Evolutionary conservation across 1,284 basidiomycete genomes (phyloP), one percentile per base, ranked within the genome.

Genomic region (Ustilago shanxiensis): DNA sequence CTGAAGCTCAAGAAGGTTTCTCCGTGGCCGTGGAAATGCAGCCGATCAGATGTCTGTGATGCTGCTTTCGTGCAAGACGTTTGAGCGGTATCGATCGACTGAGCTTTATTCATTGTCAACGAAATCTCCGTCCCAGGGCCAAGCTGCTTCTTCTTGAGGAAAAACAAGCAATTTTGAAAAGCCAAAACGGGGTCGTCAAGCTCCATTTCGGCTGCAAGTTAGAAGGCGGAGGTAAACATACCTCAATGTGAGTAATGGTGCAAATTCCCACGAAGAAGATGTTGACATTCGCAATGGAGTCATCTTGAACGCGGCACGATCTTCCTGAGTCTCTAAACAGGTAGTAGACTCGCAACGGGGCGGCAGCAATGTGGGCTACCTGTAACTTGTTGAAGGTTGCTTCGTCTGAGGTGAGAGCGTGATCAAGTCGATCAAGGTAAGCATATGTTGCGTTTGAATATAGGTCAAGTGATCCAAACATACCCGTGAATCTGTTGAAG

Each of bases 1-100:
- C 64, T 51, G n/a, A 63, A 72, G 13, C 50, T 63, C 1, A 63
- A 39, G 22, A 72, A 66, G 2, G 64, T 63, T 13, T 72, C 63
- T 13, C 60, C 44, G 2, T 33, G 31, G 14, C 16, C 22, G 28
- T 55, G 28, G 10, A 63, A 33, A 16, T 14, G 45, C 22, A 22
- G n/a, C 14, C 44, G 18, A 9, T 31, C 44, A 18, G 56, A 31
- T 18, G 13, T 16, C 29, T 14, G 28, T 20, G 28, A 7, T 33
- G 29, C 28, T 33, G 56, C 3, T 20, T 13, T 16, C 20, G 56
- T 31, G 26, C 9, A 2, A 31, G 28, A 16, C 3, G 31, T 28
- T 9, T 16, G n/a, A 0, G 29, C 44, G 24, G 10, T 13, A 14
- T 14, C 29, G 24, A 24, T 22, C 10, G 29, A 16, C 14, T 35